phyloP scores from a whole-genome alignment of 805 yeast species.

The Yamadazyma laniorum region DNA sequence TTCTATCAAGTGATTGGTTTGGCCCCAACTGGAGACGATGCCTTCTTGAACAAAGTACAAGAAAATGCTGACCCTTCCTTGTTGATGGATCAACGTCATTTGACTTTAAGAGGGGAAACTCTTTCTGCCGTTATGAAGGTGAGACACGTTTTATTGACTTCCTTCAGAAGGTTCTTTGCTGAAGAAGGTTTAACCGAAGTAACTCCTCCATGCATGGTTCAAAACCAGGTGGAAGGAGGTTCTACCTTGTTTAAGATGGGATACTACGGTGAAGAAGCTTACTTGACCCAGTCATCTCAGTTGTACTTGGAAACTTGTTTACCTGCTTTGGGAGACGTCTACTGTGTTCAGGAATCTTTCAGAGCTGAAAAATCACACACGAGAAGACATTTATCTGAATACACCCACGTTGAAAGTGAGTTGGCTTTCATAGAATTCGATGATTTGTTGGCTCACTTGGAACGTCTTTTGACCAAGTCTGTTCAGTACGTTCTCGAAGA shows the following conservation, averaged over 20 bases:
- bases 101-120: slow-evolving; percentile 95
- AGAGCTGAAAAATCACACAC: slow-evolving; percentile 99
- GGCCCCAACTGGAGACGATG: slow-evolving; percentile 95
- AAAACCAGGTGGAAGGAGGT: slow-evolving; percentile 99
- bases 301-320: slow-evolving; percentile 93
- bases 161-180: slow-evolving; percentile 72
- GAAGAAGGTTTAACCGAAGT: slow-evolving; percentile 84
- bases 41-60: slow-evolving; percentile 90
- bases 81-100: slow-evolving; percentile 91
- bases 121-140: slow-evolving; percentile 91
- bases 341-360: slow-evolving; percentile 96
- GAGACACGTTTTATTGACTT: slow-evolving; percentile 71
- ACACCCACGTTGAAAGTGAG: slow-evolving; percentile 96
- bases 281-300: slow-evolving; percentile 94
- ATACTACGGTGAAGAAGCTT: slow-evolving; percentile 97
- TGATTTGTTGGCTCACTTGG: slow-evolving; percentile 82
- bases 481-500: slow-evolving; percentile 80
- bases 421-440: slow-evolving; percentile 85
- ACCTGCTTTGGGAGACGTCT: slow-evolving; percentile 96
- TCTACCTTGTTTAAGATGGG: slow-evolving; percentile 89
- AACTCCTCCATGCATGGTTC: slow-evolving; percentile 99
- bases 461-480: slow-evolving; percentile 65
- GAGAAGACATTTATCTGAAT: slow-evolving; percentile 95
- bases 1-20: slow-evolving; percentile 85
- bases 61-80: slow-evolving; percentile 93